Base-by-base conservation (phyloP, 2,329 filamentous ascomycete genomes). In the Trichoderma breve region DNA sequence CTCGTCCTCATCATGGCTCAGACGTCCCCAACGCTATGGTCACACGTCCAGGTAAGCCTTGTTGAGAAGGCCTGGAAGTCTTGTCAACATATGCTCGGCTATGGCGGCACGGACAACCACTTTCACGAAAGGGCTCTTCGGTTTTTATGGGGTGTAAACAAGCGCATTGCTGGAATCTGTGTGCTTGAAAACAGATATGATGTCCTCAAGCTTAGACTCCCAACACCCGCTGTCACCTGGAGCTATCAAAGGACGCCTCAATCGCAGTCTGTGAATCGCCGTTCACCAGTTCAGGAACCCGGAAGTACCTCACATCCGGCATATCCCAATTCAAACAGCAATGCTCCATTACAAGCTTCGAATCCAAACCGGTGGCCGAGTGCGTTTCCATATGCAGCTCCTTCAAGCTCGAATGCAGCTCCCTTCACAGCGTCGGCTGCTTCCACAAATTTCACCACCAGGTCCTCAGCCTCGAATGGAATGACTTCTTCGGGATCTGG, bases 1-100 rank as follows among this genome's bases (percentile, higher is more conserved):
- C 70, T 76, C 28, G 70, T 76, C n/a, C 65, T 76, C 18, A 71
- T 76, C 53, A 70, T 75, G 18, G 67, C 74, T 14, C 72, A 71
- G 32, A 69, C 65, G 4, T 73, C 64, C 9, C 39, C 62, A 3
- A 63, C 55, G 1, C 51, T 74, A 8, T 66, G 58, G 32, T 28
- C 55, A 12, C 32, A 43, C 6, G 57, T 72, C 12, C 36, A 73
- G n/a, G 9, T 53, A n/a, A 34, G 12, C 21, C 43, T 6, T 74
- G 74, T 51, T 62, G 73, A 30, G 62, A 74, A 12, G 3, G 39
- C 39, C 39, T 43, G 39, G 39, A 4, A 1, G 7, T 43, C 39
- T 43, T 43, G 39, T n/a, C 39, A 43, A 43, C 2, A 43, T 43
- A 69, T 74, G 34, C 66, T 75, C 8, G 58, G 53, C 36, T 39